Percentiles rank a stretch among this genome's conserved stretches.
Conservation (phyloP, 768 basidiomycete species). For the Lentinula aciculospora region DNA sequence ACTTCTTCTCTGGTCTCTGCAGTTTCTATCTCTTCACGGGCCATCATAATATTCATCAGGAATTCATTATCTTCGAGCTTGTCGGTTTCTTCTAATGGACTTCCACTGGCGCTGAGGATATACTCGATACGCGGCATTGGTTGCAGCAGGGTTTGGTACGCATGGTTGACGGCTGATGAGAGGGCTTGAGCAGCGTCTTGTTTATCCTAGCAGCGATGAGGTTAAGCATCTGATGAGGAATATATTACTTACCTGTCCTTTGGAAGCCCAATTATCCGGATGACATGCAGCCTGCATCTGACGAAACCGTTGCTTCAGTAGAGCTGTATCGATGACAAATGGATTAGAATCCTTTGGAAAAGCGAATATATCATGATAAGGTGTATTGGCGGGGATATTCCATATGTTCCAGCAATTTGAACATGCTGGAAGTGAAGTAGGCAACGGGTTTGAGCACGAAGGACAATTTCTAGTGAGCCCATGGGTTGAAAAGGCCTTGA, state of each 20-base stretch:
- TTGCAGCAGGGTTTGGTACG: conserved; percentile 69
- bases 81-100: conserved; percentile 61
- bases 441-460: conserved; percentile 53
- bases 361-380: conserved; percentile 64
- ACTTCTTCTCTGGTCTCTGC: conserved; percentile 46
- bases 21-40: conserved; percentile 70
- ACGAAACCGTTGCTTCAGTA: conserved; percentile 63
- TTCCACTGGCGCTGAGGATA: conserved; percentile 60
- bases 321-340: conserved; percentile 58
- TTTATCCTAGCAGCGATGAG: conserved; percentile 34
- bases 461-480: conserved; percentile 36
- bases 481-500: background rate
- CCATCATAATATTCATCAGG: conserved; percentile 74
- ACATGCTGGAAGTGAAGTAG: conserved; percentile 71
- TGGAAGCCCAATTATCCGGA: conserved; percentile 79
- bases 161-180: conserved; percentile 77
- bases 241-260: conserved; percentile 43
- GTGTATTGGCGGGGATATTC: conserved; percentile 32
- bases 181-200: conserved; percentile 56
- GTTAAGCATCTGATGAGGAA: background rate
- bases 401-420: conserved; percentile 64
- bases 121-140: conserved; percentile 80
- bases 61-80: conserved; percentile 65
- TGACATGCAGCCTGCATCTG: conserved; percentile 74
- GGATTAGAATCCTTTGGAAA: conserved; percentile 59